phyloP scores from a whole-genome alignment of 257 asterid genomes.

The Solanum etuberosum region DNA sequence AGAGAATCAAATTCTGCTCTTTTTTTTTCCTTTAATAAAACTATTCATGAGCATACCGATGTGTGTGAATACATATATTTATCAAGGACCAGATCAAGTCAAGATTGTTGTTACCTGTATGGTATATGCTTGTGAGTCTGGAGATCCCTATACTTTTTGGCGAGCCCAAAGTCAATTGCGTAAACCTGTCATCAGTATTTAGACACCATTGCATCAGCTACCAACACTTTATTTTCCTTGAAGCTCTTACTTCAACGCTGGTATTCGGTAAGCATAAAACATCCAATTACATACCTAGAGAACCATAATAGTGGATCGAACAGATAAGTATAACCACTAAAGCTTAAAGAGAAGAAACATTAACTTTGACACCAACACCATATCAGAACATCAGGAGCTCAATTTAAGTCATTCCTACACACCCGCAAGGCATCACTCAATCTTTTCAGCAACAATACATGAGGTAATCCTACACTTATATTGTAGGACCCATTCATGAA shows the following conservation, averaged over 20 bases:
- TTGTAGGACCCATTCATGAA: neutral
- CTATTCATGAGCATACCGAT: neutral
- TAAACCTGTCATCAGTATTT: conserved; percentile 19
- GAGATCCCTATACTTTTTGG: conserved; percentile 35
- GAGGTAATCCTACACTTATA: neutral
- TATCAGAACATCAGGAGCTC: neutral
- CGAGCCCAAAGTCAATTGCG: conserved; percentile 34
- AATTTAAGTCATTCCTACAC: neutral
- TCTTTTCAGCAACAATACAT: neutral
- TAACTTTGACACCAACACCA: neutral
- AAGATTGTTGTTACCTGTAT: conserved; percentile 16
- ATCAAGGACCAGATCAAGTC: neutral
- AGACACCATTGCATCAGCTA: neutral
- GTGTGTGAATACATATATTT: neutral
- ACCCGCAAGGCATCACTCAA: neutral
- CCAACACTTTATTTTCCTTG: neutral
- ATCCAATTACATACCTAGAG: neutral
- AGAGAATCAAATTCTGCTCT: neutral
- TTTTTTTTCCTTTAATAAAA: neutral
- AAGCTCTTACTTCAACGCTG: neutral
- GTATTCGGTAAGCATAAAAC: neutral
- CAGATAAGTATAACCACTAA: neutral
- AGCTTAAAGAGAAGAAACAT: neutral
- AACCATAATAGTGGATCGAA: neutral
- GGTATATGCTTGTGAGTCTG: conserved; percentile 44